phyloP scores from a whole-genome alignment of 257 asterid genomes.

The Anisodus acutangulus region DNA sequence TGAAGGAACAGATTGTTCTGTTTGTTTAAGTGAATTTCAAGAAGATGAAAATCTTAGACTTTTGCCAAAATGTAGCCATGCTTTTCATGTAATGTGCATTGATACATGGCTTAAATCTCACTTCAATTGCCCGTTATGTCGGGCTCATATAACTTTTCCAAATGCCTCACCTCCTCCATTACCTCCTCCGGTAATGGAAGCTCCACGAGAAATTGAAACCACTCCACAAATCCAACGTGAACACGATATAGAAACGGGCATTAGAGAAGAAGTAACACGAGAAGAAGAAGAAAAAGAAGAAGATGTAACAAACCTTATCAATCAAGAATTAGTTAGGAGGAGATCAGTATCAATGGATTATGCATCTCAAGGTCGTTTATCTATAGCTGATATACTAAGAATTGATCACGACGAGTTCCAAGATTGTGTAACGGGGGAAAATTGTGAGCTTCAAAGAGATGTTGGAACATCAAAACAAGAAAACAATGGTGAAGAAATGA shows the following conservation, averaged over 20 bases:
- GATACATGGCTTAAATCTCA: conserved; percentile 38
- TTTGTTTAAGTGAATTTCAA: conserved; percentile 36
- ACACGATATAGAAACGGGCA: conserved; percentile 1
- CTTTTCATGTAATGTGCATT: conserved; percentile 34
- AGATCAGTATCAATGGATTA: conserved; percentile 28
- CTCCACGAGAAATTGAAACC: not conserved
- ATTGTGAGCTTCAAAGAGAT: not conserved
- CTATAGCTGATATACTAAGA: conserved; percentile 27
- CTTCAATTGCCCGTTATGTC: conserved; percentile 30
- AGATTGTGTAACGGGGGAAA: not conserved
- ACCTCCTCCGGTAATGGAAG: conserved; percentile 19
- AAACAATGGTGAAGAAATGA: conserved; percentile 28
- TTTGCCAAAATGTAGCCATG: conserved; percentile 34
- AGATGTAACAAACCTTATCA: not conserved
- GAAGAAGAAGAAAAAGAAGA: not conserved
- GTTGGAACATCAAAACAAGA: conserved; percentile 30
- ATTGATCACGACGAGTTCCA: conserved; percentile 21
- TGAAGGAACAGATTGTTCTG: conserved; percentile 31
- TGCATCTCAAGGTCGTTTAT: conserved; percentile 14
- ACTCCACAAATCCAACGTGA: conserved; percentile 13
- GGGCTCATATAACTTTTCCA: conserved; percentile 17
- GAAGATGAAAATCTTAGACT: conserved; percentile 32
- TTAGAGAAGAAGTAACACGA: not conserved
- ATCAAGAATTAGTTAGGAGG: conserved; percentile 23
- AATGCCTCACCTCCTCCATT: conserved; percentile 12